Base-by-base conservation (phyloP, 805 yeast genomes). In the Pichia membranifaciens region DNA sequence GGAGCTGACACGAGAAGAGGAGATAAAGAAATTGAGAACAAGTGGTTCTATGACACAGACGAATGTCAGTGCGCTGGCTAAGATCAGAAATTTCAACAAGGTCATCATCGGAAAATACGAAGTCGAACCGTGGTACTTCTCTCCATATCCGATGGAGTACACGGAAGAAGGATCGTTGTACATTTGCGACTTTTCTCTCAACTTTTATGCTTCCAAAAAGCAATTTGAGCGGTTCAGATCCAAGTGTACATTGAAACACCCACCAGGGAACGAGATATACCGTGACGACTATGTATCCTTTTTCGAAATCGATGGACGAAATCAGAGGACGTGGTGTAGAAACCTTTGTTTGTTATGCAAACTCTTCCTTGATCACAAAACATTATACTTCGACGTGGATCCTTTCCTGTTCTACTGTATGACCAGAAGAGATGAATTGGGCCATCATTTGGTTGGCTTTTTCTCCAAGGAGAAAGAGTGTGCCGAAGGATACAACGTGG, bases 101-200 rank as follows among this genome's bases (percentile, higher is more conserved):
- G 79, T 93, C 5, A 83, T 87, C 3, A 79, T 93, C 68, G 99
- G 99, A 1, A 84, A 84, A 53, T 88, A 82, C 64, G 85, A 86
- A 56, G 88, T 93, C 45, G 99, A 93, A 64, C 99, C 99, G 2
- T 93, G 99, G 99, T 93, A 93, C 67, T 93, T 93, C 60, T 86
- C 96, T 1, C 98, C 99, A 1, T 93, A 93, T 64, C 99, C 99
- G 0, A 74, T 88, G 15, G 99, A 93, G 62, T 74, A 89, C 47
- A 88, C 97, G 0, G 98, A 93, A 58, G 98, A 91, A 62, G 82
- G 78, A 47, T 46, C 43, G 20, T 77, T 93, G 21, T 93, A 84
- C 62, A 84, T 93, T 40, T 93, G 96, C 67, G 98, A 90, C 66
- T 93, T 86, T 62, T 82, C 96, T 2, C 66, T 93, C 50, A 81